Evolutionary conservation across 2,329 filamentous ascomycete genomes (phyloP).

Genomic region (Xylariaceae sp.): DNA sequence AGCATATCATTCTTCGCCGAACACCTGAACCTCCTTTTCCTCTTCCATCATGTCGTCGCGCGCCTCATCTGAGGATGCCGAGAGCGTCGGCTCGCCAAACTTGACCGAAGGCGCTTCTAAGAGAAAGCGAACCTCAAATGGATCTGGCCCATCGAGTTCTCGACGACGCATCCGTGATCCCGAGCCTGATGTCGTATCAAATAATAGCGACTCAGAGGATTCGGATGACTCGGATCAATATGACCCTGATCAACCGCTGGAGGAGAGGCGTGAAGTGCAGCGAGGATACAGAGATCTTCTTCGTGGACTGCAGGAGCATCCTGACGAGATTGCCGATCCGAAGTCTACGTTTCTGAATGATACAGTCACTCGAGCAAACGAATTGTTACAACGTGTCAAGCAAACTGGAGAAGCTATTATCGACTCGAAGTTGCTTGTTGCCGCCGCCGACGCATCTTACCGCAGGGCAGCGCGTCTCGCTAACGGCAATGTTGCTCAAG

Average conservation of each 20-base stretch:
- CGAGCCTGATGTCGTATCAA: conserved; percentile 5
- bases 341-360: conserved; percentile 61
- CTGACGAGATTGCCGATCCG: conserved; percentile 63
- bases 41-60: conserved; percentile 23
- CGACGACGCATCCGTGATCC: conserved; percentile 31
- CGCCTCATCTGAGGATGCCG: conserved; percentile 20
- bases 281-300: conserved; percentile 63
- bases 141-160: conserved; percentile 25
- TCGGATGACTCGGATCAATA: conserved; percentile 46
- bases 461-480: conserved; percentile 72
- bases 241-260: conserved; percentile 76
- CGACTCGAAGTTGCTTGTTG: conserved; percentile 81
- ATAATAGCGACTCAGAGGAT: conserved; percentile 7
- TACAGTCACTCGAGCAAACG: conserved; percentile 61
- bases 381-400: conserved; percentile 62
- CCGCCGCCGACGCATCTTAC: conserved; percentile 71
- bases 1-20: not conserved
- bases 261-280: conserved; percentile 66
- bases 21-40: not conserved
- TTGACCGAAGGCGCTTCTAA: conserved; percentile 25
- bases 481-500: conserved; percentile 65
- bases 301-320: conserved; percentile 57
- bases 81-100: conserved; percentile 21
- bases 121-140: conserved; percentile 31
- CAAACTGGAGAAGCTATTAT: conserved; percentile 89